phyloP scores from a whole-genome alignment of 768 basidiomycete genomes.

The Collybiopsis luxurians region DNA sequence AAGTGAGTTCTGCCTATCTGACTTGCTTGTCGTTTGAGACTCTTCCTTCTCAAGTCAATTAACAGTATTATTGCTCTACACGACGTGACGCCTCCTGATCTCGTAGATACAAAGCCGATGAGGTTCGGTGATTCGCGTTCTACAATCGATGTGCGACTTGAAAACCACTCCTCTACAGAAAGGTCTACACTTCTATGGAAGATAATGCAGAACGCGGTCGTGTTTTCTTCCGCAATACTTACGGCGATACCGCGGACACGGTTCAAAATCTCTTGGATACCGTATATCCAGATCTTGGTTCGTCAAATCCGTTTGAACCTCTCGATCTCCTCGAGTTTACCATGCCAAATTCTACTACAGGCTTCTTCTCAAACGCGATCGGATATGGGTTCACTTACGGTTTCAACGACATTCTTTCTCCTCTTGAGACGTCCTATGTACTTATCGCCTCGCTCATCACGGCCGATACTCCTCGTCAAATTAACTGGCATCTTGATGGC shows the following conservation, averaged over 20 bases:
- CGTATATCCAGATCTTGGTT: slow-evolving; percentile 66
- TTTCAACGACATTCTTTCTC: slow-evolving; percentile 41
- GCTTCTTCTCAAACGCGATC: slow-evolving; percentile 50
- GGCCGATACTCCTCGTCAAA: slow-evolving; percentile 59
- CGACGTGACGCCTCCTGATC: slow-evolving; percentile 48
- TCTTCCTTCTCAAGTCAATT: slow-evolving; percentile 40
- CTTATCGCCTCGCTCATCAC: slow-evolving; percentile 63
- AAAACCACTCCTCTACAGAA: slow-evolving; percentile 24
- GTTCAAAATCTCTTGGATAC: slow-evolving; percentile 46
- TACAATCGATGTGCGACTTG: not conserved
- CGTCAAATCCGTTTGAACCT: slow-evolving; percentile 12
- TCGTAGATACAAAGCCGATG: slow-evolving; percentile 36
- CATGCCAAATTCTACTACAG: slow-evolving; percentile 30
- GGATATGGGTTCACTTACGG: slow-evolving; percentile 59
- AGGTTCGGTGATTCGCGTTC: not conserved
- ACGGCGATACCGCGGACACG: slow-evolving; percentile 51
- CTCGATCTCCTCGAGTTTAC: not conserved
- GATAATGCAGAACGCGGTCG: slow-evolving; percentile 43
- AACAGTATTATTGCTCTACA: slow-evolving; percentile 53
- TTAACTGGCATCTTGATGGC: slow-evolving; percentile 62
- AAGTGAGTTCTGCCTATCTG: slow-evolving; percentile 29
- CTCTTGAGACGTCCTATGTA: slow-evolving; percentile 56
- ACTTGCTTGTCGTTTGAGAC: not conserved
- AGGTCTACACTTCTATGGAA: slow-evolving; percentile 36
- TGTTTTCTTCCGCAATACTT: slow-evolving; percentile 44